Conservation (phyloP, 495 filamentous ascomycete genomes). For the Penicillium cinerascens region DNA sequence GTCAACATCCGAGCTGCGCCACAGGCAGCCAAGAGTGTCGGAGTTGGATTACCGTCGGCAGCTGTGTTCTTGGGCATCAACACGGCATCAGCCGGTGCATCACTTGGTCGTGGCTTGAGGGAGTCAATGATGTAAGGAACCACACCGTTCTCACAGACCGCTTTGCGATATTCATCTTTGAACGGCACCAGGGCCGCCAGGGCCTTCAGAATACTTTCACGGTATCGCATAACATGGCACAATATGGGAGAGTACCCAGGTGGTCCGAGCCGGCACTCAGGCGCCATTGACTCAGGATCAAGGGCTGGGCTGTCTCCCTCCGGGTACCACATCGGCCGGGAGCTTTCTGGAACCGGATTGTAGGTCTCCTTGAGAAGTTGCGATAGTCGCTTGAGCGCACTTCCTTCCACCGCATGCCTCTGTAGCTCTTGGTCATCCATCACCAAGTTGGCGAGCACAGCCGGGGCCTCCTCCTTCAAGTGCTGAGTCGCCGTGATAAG, state of each 20-base stretch:
- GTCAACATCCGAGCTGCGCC: conserved; percentile 71
- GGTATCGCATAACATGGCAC: conserved; percentile 70
- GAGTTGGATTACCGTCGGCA: conserved; percentile 46
- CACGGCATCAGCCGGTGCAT: conserved; percentile 22
- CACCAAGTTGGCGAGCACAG: conserved; percentile 72
- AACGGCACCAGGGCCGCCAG: conserved; percentile 73
- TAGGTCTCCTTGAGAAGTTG: conserved; percentile 73
- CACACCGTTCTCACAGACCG: conserved; percentile 74
- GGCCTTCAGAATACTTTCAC: conserved; percentile 74
- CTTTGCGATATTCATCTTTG: conserved; percentile 82
- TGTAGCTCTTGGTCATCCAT: conserved; percentile 73
- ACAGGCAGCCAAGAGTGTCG: conserved; percentile 83
- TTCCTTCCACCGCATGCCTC: conserved; percentile 76
- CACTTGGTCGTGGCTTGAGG: conserved; percentile 55
- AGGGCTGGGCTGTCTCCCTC: conserved; percentile 25
- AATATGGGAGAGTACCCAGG: conserved; percentile 60
- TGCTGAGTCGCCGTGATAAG: conserved; percentile 33
- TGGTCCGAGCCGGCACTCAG: conserved; percentile 49
- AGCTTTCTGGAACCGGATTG: conserved; percentile 39
- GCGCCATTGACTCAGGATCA: conserved; percentile 19
- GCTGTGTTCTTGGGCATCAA: conserved; percentile 37
- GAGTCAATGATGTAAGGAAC: conserved; percentile 81
- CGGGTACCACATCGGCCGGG: conserved; percentile 40
- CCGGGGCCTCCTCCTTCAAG: conserved; percentile 68
- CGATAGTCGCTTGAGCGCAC: conserved; percentile 66